Evolutionary conservation across 495 filamentous ascomycete species (phyloP).

Genomic region (Lepraria neglecta): DNA sequence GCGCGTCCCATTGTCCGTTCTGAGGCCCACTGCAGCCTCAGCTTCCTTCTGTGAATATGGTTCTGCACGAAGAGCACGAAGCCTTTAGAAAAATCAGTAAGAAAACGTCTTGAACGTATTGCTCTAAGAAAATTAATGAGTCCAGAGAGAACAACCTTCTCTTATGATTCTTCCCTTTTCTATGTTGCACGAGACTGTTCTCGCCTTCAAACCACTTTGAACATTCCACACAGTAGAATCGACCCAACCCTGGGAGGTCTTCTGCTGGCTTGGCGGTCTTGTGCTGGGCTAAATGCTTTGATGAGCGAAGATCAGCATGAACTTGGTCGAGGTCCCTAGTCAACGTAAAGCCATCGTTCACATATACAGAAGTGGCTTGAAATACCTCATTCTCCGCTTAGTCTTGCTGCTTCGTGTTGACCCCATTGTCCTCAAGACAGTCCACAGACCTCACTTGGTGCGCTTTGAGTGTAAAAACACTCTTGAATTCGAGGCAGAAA

Average conservation of each 20-base stretch:
- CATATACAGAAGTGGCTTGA: not conserved
- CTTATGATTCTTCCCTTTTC: constrained; percentile 86
- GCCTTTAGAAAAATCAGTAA: constrained; percentile 40
- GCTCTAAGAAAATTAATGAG: not conserved
- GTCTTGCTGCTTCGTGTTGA: constrained; percentile 51
- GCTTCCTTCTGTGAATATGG: constrained; percentile 82
- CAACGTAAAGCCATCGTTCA: constrained; percentile 8
- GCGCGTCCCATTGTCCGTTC: constrained; percentile 55
- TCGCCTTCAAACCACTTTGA: constrained; percentile 94
- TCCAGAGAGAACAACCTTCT: constrained; percentile 55
- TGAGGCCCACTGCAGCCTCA: constrained; percentile 68
- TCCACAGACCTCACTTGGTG: not conserved
- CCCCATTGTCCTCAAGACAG: constrained; percentile 42
- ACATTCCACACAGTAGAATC: constrained; percentile 86
- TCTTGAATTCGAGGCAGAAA: not conserved
- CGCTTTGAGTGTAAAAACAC: not conserved
- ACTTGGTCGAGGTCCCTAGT: constrained; percentile 83
- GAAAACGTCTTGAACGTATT: not conserved
- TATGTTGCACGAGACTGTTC: constrained; percentile 64
- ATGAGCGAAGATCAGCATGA: constrained; percentile 65
- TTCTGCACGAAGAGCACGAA: constrained; percentile 68
- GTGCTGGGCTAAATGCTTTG: constrained; percentile 70
- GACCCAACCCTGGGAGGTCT: constrained; percentile 78
- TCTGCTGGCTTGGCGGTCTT: constrained; percentile 73
- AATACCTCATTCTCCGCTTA: constrained; percentile 54